Conservation (phyloP, 768 basidiomycete species). For the Terana coerulea region DNA sequence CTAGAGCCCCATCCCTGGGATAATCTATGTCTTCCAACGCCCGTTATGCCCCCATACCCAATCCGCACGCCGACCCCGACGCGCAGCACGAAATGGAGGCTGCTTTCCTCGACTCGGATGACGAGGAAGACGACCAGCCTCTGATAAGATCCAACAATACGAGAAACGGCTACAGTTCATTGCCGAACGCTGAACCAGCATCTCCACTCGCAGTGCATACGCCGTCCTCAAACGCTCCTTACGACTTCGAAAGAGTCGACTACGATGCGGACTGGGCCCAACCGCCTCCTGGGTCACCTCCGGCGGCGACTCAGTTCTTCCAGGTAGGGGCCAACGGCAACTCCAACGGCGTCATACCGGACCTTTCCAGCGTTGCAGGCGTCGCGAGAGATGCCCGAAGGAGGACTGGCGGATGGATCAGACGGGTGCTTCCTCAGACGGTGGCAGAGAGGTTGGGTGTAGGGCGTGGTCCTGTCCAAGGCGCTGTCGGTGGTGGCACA, state of each 20-base stretch:
- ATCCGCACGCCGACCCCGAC: slow-evolving; percentile 39
- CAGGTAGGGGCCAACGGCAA: slow-evolving; percentile 43
- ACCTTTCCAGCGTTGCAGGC: slow-evolving; percentile 4
- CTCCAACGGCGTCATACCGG: slow-evolving; percentile 58
- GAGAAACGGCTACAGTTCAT: slow-evolving; percentile 27
- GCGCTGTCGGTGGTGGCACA: slow-evolving; percentile 54
- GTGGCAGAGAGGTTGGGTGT: slow-evolving; percentile 49
- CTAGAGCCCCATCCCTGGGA: background rate
- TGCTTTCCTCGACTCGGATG: slow-evolving; percentile 55
- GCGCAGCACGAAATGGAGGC: slow-evolving; percentile 67
- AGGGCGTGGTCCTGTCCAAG: slow-evolving; percentile 19
- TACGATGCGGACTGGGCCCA: slow-evolving; percentile 37
- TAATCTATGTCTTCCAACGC: slow-evolving; percentile 36
- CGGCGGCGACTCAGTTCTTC: slow-evolving; percentile 40
- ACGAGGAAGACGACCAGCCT: slow-evolving; percentile 49
- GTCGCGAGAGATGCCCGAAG: background rate
- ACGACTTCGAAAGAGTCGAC: slow-evolving; percentile 74
- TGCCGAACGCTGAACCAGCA: slow-evolving; percentile 20
- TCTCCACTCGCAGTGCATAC: slow-evolving; percentile 3
- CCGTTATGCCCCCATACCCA: slow-evolving; percentile 52
- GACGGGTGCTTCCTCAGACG: slow-evolving; percentile 60
- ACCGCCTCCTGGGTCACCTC: slow-evolving; percentile 80
- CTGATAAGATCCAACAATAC: slow-evolving; percentile 30
- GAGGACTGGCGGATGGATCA: slow-evolving; percentile 29
- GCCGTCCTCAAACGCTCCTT: slow-evolving; percentile 32